Base-by-base conservation (phyloP, 352 stramenopile species). In the Phytophthora citricola region DNA sequence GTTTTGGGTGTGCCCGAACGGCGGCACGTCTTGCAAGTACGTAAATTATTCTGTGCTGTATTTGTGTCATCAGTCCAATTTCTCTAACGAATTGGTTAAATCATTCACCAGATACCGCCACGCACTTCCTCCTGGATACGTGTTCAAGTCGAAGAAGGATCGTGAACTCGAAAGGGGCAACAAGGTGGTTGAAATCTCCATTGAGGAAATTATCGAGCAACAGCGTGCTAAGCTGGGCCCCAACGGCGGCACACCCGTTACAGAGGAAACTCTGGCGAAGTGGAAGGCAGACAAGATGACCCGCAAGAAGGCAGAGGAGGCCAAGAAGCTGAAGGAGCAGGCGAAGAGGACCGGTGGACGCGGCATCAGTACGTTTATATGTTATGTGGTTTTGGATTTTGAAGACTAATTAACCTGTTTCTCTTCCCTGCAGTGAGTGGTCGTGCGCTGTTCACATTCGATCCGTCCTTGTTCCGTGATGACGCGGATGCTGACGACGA, bases 121-220 rank as follows among this genome's bases (percentile, higher is more conserved):
- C 63, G 90, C 90, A n/a, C 70, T 97, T 68, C 90, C 90, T 52
- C 79, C 87, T 52, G 90, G 90, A 1, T 97, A 94, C 52, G 85
- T 96, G 20, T 97, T 91, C 71, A 96, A 96, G 74, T 91, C 86
- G 10, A 92, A 89, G 59, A 90, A 89, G 51, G 87, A 97, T 11
- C 89, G 89, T 43, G 90, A 96, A 5, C 78, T 83, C 4, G 85
- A 95, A 65, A 94, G 93, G 66, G 64, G 73, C 57, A 94, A 92
- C 17, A 94, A 94, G 74, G 82, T 89, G 26, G 78, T 82, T 3
- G 89, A 96, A 20, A 78, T 97, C 48, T 94, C 87, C 11, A 95
- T 95, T 46, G 86, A 96, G 57, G 90, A 97, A 71, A 96, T 96
- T 49, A 97, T 97, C 44, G 90, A 97, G 74, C 73, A 95, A 75